phyloP scores from a whole-genome alignment of 1,284 basidiomycete species.

The Malassezia obtusa region DNA sequence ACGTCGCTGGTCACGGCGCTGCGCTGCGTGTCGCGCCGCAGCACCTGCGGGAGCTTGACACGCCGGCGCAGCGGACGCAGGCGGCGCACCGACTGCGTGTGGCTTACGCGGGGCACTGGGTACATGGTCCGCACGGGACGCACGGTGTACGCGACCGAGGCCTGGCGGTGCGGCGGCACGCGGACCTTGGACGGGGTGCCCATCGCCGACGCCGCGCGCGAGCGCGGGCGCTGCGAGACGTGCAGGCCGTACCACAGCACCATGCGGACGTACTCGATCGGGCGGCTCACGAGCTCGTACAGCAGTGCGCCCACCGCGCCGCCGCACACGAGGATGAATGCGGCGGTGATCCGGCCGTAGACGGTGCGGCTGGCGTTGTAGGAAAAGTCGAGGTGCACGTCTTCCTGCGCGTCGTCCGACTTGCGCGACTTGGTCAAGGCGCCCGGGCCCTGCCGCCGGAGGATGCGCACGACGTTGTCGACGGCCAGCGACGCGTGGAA shows the following conservation, averaged over 20 bases:
- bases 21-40: background rate
- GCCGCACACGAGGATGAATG: constrained; percentile 30
- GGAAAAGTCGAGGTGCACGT: constrained; percentile 22
- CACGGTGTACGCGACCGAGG: background rate
- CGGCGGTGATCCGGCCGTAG: constrained; percentile 33
- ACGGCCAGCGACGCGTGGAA: constrained; percentile 28
- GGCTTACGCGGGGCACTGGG: constrained; percentile 3
- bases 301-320: constrained; percentile 39
- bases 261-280: constrained; percentile 46
- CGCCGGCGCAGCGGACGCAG: constrained; percentile 10
- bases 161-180: constrained; percentile 2
- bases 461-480: constrained; percentile 2
- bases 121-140: constrained; percentile 3
- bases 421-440: background rate
- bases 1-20: background rate
- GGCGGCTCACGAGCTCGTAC: constrained; percentile 45
- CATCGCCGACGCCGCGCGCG: background rate
- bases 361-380: constrained; percentile 39
- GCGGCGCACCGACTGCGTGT: constrained; percentile 3
- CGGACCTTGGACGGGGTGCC: background rate
- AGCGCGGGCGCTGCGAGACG: background rate
- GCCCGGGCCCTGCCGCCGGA: background rate
- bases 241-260: constrained; percentile 42
- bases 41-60: background rate
- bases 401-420: background rate